Evolutionary conservation across 163 green algal genomes (phyloP).

Genomic region (Scenedesmus sp.): DNA sequence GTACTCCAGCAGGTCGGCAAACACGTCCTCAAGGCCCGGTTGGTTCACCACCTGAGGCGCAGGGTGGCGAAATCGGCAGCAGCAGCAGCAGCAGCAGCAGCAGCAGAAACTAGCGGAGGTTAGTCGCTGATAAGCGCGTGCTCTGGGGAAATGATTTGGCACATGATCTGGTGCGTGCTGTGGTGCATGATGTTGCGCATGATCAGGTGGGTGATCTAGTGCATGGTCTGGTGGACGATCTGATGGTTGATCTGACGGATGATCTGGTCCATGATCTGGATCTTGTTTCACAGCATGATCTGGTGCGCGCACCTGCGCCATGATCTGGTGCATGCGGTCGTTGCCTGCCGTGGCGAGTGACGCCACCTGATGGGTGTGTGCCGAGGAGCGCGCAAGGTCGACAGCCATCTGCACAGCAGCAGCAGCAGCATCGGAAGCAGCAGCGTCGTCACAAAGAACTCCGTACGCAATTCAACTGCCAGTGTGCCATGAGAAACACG

Average conservation of each 20-base stretch:
- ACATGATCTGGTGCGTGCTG: too few relatives aligned
- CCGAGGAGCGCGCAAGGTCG: not conserved
- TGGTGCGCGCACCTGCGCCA: constrained; percentile 29
- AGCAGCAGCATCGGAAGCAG: not conserved
- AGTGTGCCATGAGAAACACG: not conserved
- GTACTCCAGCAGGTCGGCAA: constrained; percentile 50
- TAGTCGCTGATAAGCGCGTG: not conserved
- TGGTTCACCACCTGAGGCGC: constrained; percentile 31
- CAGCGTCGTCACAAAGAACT: not conserved
- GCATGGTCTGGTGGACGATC: too few relatives aligned
- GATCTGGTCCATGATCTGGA: too few relatives aligned
- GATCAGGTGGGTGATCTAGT: too few relatives aligned
- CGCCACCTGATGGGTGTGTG: not conserved
- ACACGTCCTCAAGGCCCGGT: constrained; percentile 45
- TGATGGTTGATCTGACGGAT: too few relatives aligned
- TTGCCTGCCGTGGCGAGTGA: constrained; percentile 16
- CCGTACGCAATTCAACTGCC: not conserved
- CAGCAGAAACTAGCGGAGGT: not conserved
- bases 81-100: not conserved
- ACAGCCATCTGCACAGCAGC: constrained; percentile 25
- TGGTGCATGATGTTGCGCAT: too few relatives aligned
- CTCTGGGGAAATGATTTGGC: too few relatives aligned
- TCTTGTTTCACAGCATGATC: too few relatives aligned
- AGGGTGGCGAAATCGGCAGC: not conserved
- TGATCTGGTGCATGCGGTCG: constrained; percentile 41